These are phyloP conservation scores for Quercus glauca DNA, from an alignment of 306 rosid species.

Conservation along the genomic window DNA sequence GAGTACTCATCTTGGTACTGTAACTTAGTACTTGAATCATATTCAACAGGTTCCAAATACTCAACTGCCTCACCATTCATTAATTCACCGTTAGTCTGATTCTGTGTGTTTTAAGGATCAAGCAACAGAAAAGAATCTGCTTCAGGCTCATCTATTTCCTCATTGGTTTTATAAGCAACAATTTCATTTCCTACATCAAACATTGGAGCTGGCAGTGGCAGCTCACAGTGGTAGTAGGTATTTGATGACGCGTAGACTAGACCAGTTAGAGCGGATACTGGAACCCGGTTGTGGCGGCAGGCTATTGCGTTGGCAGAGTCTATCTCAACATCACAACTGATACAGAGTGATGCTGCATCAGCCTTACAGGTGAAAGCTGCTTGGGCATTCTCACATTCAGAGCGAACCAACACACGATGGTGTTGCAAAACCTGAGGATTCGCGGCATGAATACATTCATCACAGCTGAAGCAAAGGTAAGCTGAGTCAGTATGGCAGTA, in stretches of 20 bases:
- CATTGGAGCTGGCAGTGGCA: not conserved
- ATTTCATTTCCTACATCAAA: not conserved
- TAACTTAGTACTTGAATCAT: constrained; percentile 6
- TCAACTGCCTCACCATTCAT: not conserved
- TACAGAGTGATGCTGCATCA: constrained; percentile 21
- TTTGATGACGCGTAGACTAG: not conserved
- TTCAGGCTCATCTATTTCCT: not conserved
- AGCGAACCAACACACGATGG: constrained; percentile 9
- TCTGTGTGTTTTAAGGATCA: not conserved
- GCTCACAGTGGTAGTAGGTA: not conserved
- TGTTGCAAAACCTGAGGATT: not conserved
- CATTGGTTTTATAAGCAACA: not conserved
- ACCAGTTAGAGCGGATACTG: constrained; percentile 1
- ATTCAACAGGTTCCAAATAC: not conserved
- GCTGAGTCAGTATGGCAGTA: constrained; percentile 21
- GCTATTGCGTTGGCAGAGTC: constrained; percentile 13
- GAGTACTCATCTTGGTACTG: not conserved
- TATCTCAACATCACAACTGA: constrained; percentile 14
- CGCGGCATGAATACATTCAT: not conserved
- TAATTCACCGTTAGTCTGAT: not conserved
- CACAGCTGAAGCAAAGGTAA: constrained; percentile 4
- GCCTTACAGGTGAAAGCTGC: constrained; percentile 18
- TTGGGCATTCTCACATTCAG: constrained; percentile 10
- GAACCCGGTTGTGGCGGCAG: constrained; percentile 6
- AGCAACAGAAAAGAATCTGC: constrained; percentile 11